phyloP scores from a whole-genome alignment of 805 yeast genomes.

The Saccharomycopsis sp. region DNA sequence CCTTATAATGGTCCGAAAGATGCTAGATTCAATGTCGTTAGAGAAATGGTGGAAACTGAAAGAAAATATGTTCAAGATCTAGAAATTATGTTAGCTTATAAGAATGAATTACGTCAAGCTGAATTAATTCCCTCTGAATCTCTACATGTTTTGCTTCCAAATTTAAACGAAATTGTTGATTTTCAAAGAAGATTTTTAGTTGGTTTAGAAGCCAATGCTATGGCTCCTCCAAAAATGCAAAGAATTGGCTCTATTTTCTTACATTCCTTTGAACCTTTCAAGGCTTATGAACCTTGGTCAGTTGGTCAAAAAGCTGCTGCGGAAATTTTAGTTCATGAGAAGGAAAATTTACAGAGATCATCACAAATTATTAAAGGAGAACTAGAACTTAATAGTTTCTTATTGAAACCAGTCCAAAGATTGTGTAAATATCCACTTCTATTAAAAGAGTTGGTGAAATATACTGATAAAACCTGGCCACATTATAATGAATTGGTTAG shows the following conservation, averaged over 20 bases:
- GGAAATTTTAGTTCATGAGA: constrained; percentile 51
- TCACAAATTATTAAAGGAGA: constrained; percentile 65
- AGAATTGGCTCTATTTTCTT: constrained; percentile 83
- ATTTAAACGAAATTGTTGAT: constrained; percentile 72
- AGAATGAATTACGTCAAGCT: constrained; percentile 51
- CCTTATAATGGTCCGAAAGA: constrained; percentile 27
- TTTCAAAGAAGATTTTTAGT: constrained; percentile 84
- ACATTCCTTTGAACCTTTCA: constrained; percentile 70
- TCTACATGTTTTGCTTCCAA: constrained; percentile 75
- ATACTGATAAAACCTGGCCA: constrained; percentile 42
- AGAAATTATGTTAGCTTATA: constrained; percentile 61
- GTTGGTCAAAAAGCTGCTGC: constrained; percentile 81
- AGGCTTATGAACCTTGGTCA: constrained; percentile 90
- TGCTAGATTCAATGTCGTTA: constrained; percentile 65
- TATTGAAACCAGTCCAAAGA: constrained; percentile 92
- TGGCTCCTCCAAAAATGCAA: constrained; percentile 64
- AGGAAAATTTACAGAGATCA: constrained; percentile 43
- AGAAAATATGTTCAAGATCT: constrained; percentile 87
- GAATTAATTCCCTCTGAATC: constrained; percentile 71
- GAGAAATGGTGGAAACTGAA: constrained; percentile 82
- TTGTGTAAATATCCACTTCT: constrained; percentile 90
- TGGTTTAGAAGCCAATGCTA: constrained; percentile 81
- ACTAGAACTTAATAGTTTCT: constrained; percentile 79
- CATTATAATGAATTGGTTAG: constrained; percentile 54
- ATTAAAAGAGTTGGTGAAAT: constrained; percentile 62